Evolutionary conservation across 208 protist species (phyloP), one percentile per base, ranked within the genome.

Genomic region (Wallacemonas sp.): DNA sequence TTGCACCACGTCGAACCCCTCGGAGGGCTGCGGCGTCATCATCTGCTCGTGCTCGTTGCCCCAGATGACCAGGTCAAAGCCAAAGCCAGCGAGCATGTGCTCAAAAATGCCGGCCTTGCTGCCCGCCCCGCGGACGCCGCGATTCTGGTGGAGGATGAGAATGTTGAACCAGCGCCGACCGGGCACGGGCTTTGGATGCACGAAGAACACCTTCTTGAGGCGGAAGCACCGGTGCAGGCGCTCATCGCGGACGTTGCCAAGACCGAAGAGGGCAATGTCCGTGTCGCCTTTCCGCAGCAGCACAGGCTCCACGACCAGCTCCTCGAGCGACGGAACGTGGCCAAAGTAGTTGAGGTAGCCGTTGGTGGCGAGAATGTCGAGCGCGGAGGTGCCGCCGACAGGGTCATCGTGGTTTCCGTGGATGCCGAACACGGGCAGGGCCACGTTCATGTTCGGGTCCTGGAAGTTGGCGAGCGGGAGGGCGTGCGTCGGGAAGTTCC

Each of bases 321-420:
- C 84, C 55, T 98, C 97, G 0, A 98, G 70, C 12, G 86, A 92
- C 4, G 89, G 52, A 11, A 80, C 77, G 49, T 98, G 97, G 36
- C 99, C 99, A 89, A 99, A 99, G 80, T 99, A 99, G 73, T 99
- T 99, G 20, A 99, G 73, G 33, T 99, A 83, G 41, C 97, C 94
- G 28, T 77, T 86, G 7, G 87, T 87, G 25, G 89, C 79, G 20
- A 99, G 79, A 1, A 99, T 61, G 77, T 99, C 98, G 3, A 99
- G 65, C 18, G 98, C 77, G 32, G 87, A 93, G 64, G 85, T 86
- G 54, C 97, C 98, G 3, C 98, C 98, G 38, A 97, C 84, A 10
- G 98, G 98, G 70, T 99, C 98, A 71, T 99, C 99, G 81, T 99
- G 99, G 75, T 99, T 99, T 49, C 99, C 99, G 82, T 99, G 98